A percentile compares a stretch with the other conserved stretches of the same genome.
Evolutionary conservation across 768 basidiomycete genomes (phyloP).

Genomic region (Thelephora ganbajun): DNA sequence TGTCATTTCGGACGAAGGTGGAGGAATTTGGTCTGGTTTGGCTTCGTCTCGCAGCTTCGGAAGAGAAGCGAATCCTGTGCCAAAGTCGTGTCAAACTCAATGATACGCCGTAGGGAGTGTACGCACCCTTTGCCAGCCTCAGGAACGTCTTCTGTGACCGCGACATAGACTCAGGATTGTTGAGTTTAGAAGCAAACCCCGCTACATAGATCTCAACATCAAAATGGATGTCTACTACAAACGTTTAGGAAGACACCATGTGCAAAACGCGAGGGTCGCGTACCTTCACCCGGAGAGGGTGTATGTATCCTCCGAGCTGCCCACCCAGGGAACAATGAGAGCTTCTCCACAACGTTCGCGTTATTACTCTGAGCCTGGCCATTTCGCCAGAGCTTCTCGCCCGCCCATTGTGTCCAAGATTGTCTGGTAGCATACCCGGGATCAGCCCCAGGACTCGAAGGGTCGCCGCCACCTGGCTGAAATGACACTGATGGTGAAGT

Average conservation of each 20-base stretch:
- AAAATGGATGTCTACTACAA: slow-evolving; percentile 34
- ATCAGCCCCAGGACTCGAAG: neutral
- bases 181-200: slow-evolving; percentile 56
- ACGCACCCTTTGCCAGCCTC: slow-evolving; percentile 58
- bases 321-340: slow-evolving; percentile 73
- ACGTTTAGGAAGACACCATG: neutral
- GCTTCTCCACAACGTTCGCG: slow-evolving; percentile 24
- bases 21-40: slow-evolving; percentile 9
- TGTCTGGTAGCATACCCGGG: slow-evolving; percentile 19
- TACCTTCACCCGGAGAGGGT: neutral
- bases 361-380: slow-evolving; percentile 12
- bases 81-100: neutral
- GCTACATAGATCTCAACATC: slow-evolving; percentile 63
- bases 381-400: slow-evolving; percentile 24
- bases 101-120: slow-evolving; percentile 4
- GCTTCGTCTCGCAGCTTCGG: slow-evolving; percentile 30
- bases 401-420: slow-evolving; percentile 51
- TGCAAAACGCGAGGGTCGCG: neutral
- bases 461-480: neutral
- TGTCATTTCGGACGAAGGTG: slow-evolving; percentile 38
- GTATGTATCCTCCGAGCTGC: slow-evolving; percentile 39
- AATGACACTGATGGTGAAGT: slow-evolving; percentile 6
- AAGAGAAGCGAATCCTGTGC: slow-evolving; percentile 55
- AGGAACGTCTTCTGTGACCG: slow-evolving; percentile 70
- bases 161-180: slow-evolving; percentile 43